Evolutionary conservation across 805 yeast species (phyloP).

Genomic region (Hanseniaspora meyeri): DNA sequence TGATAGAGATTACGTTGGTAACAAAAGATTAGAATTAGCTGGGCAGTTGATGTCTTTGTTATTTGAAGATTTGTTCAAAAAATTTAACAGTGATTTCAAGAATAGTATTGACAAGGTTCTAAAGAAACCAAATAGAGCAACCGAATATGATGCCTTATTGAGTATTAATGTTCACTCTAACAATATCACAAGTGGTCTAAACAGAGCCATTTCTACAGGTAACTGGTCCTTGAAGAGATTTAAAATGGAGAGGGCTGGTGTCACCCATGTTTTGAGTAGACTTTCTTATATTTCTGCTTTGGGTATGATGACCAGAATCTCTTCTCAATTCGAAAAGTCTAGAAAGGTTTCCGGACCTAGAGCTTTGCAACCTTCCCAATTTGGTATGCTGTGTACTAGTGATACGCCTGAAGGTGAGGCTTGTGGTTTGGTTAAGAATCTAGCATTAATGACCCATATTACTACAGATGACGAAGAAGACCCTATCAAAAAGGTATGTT

Average conservation of each 20-base stretch:
- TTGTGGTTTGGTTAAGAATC: constrained; percentile 92
- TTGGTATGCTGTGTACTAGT: constrained; percentile 96
- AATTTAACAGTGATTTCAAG: constrained; percentile 88
- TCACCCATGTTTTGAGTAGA: constrained; percentile 87
- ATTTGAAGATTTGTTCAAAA: constrained; percentile 93
- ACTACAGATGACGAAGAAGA: constrained; percentile 96
- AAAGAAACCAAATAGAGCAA: constrained; percentile 86
- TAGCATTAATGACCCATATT: constrained; percentile 96
- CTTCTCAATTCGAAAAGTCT: constrained; percentile 97
- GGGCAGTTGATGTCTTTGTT: constrained; percentile 91
- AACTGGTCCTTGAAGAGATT: constrained; percentile 97
- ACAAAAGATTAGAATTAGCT: constrained; percentile 90
- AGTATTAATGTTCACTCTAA: constrained; percentile 84
- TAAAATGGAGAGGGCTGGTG: constrained; percentile 99
- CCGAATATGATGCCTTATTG: constrained; percentile 85
- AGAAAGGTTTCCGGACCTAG: constrained; percentile 97
- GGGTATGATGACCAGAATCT: constrained; percentile 99
- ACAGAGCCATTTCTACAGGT: constrained; percentile 95
- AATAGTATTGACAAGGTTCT: constrained; percentile 86
- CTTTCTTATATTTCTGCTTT: constrained; percentile 85
- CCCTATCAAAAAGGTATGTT: constrained; percentile 69
- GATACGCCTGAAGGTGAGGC: constrained; percentile 99
- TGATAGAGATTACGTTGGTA: constrained; percentile 97
- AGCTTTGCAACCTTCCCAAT: constrained; percentile 96
- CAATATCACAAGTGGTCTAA: constrained; percentile 85